Conservation (phyloP, 1,284 basidiomycete genomes). For the Cryptococcus depauperatus region DNA sequence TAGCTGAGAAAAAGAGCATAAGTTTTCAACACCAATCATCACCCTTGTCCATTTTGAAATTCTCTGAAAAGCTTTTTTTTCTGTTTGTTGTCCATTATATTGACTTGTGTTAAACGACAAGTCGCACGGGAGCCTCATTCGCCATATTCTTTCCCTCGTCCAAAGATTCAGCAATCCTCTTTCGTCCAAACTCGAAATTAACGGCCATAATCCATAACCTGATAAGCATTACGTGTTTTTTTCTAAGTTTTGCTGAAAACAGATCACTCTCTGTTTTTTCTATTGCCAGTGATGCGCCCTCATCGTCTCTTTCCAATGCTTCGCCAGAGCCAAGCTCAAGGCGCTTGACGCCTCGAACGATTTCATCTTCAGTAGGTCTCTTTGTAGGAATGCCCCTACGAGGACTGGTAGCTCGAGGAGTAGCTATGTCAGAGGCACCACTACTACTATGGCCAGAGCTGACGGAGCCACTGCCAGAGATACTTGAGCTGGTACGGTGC, state of each 20-base stretch:
- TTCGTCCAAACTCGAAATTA: conserved; percentile 34
- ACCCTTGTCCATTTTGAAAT: too few species aligned
- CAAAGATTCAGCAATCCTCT: conserved; percentile 16
- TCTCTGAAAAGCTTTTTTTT: too few species aligned
- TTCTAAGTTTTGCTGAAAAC: conserved; percentile 18
- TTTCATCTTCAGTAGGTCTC: conserved; percentile 40
- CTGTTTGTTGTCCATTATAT: too few species aligned
- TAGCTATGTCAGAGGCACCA: conserved; percentile 3
- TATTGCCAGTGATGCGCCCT: not conserved
- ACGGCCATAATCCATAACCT: conserved; percentile 40
- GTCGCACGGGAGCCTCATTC: too few species aligned
- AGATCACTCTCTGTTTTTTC: not conserved
- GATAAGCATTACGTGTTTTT: conserved; percentile 36
- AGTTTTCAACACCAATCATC: too few species aligned
- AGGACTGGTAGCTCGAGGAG: conserved; percentile 5
- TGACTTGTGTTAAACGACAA: too few species aligned
- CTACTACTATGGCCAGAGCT: not conserved
- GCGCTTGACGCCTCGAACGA: conserved; percentile 39
- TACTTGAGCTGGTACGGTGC: not conserved
- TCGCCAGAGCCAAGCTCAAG: conserved; percentile 32
- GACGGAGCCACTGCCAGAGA: not conserved
- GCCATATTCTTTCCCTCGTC: not conserved
- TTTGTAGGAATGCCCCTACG: conserved; percentile 24
- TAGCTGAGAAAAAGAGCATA: too few species aligned
- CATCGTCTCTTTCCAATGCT: not conserved